Conservation (phyloP, 1,284 basidiomycete species). For the Trametes versicolor region DNA sequence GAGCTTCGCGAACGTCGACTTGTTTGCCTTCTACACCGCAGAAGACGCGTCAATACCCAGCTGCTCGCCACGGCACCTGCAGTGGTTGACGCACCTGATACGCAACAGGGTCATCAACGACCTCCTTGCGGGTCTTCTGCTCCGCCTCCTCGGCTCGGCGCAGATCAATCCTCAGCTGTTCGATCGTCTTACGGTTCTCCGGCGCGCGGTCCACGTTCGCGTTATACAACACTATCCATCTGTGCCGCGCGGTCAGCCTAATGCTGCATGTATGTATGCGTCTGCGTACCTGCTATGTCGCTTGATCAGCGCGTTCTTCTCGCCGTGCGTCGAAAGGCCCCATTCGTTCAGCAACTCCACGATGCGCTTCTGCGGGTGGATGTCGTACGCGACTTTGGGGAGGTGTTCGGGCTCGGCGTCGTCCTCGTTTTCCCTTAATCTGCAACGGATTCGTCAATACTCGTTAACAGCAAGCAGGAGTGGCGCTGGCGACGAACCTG, state of each 20-base stretch:
- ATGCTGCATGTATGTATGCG: conserved; percentile 3
- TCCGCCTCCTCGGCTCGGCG: conserved; percentile 67
- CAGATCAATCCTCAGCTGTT: conserved; percentile 62
- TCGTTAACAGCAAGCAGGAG: not conserved
- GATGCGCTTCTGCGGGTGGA: conserved; percentile 69
- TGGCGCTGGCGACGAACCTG: conserved; percentile 24
- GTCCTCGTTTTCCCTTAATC: conserved; percentile 39
- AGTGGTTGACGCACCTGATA: conserved; percentile 58
- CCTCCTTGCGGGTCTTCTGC: conserved; percentile 50
- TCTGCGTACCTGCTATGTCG: conserved; percentile 66
- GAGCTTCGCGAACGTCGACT: conserved; percentile 54
- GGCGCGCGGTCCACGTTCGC: conserved; percentile 72
- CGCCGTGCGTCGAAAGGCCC: conserved; percentile 61
- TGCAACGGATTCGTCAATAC: conserved; percentile 16
- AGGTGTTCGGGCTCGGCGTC: conserved; percentile 55
- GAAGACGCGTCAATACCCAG: not conserved
- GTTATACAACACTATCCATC: conserved; percentile 76
- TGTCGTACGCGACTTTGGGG: conserved; percentile 72
- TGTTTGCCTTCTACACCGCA: conserved; percentile 52
- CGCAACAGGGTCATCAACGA: conserved; percentile 50
- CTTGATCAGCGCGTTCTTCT: conserved; percentile 58
- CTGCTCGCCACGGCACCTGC: not conserved
- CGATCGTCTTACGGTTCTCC: conserved; percentile 54
- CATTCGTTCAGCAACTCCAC: conserved; percentile 65
- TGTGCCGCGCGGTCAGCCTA: conserved; percentile 36